These are phyloP conservation scores for Geosmithia flava DNA, from an alignment of 2,329 filamentous ascomycete genomes.

Conservation along the genomic window DNA sequence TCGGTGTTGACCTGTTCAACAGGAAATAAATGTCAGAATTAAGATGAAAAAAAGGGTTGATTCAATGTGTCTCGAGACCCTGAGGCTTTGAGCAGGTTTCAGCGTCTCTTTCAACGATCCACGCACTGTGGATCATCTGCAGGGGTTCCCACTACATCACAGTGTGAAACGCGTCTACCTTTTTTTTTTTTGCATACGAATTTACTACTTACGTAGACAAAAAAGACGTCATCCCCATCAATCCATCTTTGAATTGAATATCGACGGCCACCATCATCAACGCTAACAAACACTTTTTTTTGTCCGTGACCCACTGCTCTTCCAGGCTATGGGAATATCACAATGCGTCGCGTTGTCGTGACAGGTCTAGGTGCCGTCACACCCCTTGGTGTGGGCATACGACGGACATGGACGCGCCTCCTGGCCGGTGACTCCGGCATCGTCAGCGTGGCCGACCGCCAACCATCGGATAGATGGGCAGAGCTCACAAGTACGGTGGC, in stretches of 20 bases:
- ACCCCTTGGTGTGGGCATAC: conserved; percentile 70
- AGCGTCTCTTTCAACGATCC: too few species aligned
- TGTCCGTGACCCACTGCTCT: neutral
- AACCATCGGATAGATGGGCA: conserved; percentile 45
- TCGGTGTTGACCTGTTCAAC: too few species aligned
- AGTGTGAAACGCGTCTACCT: neutral
- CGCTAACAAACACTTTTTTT: too few species aligned
- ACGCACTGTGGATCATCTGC: neutral
- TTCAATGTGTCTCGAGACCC: too few species aligned
- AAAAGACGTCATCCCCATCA: neutral
- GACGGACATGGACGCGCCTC: conserved; percentile 69
- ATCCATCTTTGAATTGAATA: neutral
- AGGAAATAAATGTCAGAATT: too few species aligned
- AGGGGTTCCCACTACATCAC: neutral
- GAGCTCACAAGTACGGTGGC: conserved; percentile 76
- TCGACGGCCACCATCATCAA: too few species aligned
- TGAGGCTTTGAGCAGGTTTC: too few species aligned
- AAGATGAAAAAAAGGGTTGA: neutral
- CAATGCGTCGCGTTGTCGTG: conserved; percentile 64
- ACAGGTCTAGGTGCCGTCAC: conserved; percentile 75
- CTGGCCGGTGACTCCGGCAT: conserved; percentile 72
- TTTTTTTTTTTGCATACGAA: too few species aligned
- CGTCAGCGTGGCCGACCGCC: conserved; percentile 53
- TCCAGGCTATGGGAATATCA: conserved; percentile 21
- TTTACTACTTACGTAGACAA: too few species aligned